Base-by-base conservation (phyloP, 352 stramenopile genomes). In the Phytophthora multivora region DNA sequence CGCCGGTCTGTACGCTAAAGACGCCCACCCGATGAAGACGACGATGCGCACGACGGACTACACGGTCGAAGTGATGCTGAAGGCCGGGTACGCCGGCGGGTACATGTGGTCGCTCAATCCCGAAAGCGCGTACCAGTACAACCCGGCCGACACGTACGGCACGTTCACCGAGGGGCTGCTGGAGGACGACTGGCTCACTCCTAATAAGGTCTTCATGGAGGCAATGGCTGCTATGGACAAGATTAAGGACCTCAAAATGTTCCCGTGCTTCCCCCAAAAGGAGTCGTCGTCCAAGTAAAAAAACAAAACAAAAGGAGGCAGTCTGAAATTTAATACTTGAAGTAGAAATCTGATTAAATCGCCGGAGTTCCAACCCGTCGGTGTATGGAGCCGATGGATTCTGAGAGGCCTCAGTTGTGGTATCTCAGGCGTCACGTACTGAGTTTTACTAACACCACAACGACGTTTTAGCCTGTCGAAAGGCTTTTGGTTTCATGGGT, bases 21-120 rank as follows among this genome's bases (percentile, higher is more conserved):
- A 91, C 40, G 36, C 11, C 0, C 79, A 89, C 35, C 70, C 70
- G 8, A 52, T 59, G 42, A 64, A 75, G 21, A 91, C 79, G 8
- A 91, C 76, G 0, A 81, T 80, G 51, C 80, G 82, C 25, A 77
- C 74, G 16, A 90, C 78, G 1, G 83, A 92, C 56, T 81, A 69
- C 16, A 84, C 80, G 4, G 79, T 91, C 28, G 54, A 87, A 15
- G 59, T 82, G 6, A 85, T 89, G 68, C n/a, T 87, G 4, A 64
- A 86, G 26, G 54, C 69, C 0, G 66, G 66, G 0, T 84, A 84
- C 36, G 79, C 77, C 0, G 77, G 80, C 5, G 81, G 77, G 7
- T 91, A 88, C 66, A 90, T 91, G 80, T 91, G 80, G 79, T 89
- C 80, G 8, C 61, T 90, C 5, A 90, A 90, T 28, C 79, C 83